Base-by-base conservation (phyloP, 2,329 filamentous ascomycete species). In the Cladosporium sp. region DNA sequence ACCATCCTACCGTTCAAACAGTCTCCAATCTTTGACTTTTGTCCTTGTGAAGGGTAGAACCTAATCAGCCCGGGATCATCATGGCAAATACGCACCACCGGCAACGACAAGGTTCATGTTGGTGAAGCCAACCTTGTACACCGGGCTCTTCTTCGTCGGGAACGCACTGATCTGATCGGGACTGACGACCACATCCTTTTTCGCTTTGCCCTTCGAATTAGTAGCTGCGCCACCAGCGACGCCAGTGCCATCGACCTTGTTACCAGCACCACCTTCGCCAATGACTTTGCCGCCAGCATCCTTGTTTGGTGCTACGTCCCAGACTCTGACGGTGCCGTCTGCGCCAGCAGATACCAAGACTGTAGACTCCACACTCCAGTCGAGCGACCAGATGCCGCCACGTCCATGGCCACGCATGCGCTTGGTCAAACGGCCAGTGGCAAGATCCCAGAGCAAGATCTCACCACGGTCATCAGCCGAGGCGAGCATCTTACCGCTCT, bases 111-210 rank as follows among this genome's bases (percentile, higher is more conserved):
- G 75, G 72, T 99, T 99, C 90, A 96, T 97, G 61, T 91, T 82
- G 3, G 94, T 97, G 69, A 97, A 97, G 69, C 88, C 85, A 56
- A 96, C 92, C 75, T 93, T 94, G 75, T 95, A 90, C 11, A 97
- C 90, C 0, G 93, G 92, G 15, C 89, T 93, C 77, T 96, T 96
- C 83, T 99, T 99, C 3, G 94, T 97, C 0, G 91, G 87, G 71
- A 97, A 97, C 0, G 90, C 92, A 64, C 86, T 91, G 75, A 99
- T 95, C 75, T 97, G 94, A 70, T 99, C 94, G 0, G 92, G 88
- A 0, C 88, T 92, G 45, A 96, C 88, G 68, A 90, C 90, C 3
- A 92, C 90, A 68, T 97, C 93, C 74, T 97, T 97, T 58, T 84
- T 85, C 73, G 90, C 90, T 78, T 95, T 96, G 81, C 74, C 77